Evolutionary conservation across 768 basidiomycete genomes (phyloP).

Genomic region (Psilocybe cyanescens): DNA sequence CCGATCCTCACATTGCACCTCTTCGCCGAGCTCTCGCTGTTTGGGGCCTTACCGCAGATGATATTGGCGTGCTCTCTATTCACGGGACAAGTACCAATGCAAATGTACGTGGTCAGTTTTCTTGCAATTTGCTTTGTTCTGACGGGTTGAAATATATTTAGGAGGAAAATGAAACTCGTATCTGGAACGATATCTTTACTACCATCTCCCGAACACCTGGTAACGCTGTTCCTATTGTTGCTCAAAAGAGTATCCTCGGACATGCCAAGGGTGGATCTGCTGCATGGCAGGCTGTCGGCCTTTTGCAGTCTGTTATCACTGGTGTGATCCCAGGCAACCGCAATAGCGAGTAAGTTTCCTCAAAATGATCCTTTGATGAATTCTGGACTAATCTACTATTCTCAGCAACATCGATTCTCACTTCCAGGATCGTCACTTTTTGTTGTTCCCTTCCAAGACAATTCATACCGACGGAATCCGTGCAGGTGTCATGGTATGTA

Average conservation of each 20-base stretch:
- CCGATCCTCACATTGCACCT: constrained; percentile 85
- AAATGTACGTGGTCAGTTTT: constrained; percentile 50
- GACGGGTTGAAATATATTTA: constrained; percentile 29
- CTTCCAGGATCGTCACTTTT: constrained; percentile 86
- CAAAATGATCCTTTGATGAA: neutral
- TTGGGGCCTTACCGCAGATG: constrained; percentile 94
- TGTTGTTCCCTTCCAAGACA: constrained; percentile 97
- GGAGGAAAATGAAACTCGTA: constrained; percentile 97
- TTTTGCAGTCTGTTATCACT: constrained; percentile 81
- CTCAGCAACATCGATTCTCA: constrained; percentile 89
- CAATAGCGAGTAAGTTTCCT: constrained; percentile 84
- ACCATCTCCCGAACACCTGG: constrained; percentile 87
- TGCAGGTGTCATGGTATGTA: constrained; percentile 80
- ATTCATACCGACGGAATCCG: constrained; percentile 94
- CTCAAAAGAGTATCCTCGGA: constrained; percentile 96
- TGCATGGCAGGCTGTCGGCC: constrained; percentile 94
- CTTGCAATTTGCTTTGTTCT: neutral
- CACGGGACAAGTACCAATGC: constrained; percentile 89
- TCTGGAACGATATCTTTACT: constrained; percentile 96
- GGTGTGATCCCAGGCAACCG: constrained; percentile 95
- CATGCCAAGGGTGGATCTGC: constrained; percentile 99
- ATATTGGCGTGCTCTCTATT: constrained; percentile 88
- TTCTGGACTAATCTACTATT: constrained; percentile 4
- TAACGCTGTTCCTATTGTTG: constrained; percentile 96
- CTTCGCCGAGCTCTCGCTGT: constrained; percentile 95